These are phyloP conservation scores for Trichoderma asperelloides DNA, from an alignment of 495 filamentous ascomycete genomes.

Conservation along the genomic window DNA sequence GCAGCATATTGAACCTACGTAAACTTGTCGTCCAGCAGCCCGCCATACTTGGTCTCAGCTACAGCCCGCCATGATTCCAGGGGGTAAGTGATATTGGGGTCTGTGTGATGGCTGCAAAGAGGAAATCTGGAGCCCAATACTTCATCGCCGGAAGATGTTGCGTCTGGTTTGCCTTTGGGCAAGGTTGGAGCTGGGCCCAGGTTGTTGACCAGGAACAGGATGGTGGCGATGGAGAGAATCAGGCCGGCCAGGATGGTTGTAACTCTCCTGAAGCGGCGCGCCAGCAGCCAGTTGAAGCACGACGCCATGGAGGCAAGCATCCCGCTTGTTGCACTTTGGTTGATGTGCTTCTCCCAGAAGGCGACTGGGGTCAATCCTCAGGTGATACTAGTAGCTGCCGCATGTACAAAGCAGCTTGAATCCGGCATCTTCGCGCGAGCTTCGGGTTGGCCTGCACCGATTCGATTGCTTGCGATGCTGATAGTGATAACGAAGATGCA, in stretches of 20 bases:
- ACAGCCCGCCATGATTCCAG: neutral
- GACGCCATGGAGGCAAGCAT: neutral
- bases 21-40: constrained; percentile 17
- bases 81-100: neutral
- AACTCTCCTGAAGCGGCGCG: neutral
- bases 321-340: neutral
- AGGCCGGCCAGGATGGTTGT: neutral
- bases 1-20: constrained; percentile 10
- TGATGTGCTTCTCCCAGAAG: neutral
- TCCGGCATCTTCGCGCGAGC: no score
- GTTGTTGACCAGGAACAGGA: neutral
- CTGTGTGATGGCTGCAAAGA: neutral
- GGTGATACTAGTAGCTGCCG: neutral
- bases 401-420: no score
- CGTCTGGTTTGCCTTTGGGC: neutral
- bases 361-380: neutral
- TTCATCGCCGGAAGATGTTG: neutral
- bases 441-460: no score
- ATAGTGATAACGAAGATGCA: neutral
- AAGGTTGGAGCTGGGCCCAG: neutral
- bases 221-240: neutral
- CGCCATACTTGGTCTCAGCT: constrained; percentile 5
- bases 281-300: neutral
- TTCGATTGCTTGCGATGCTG: neutral
- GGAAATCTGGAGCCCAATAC: neutral